Conservation (phyloP, 441 rosid genomes). For the Kokia cookei region DNA sequence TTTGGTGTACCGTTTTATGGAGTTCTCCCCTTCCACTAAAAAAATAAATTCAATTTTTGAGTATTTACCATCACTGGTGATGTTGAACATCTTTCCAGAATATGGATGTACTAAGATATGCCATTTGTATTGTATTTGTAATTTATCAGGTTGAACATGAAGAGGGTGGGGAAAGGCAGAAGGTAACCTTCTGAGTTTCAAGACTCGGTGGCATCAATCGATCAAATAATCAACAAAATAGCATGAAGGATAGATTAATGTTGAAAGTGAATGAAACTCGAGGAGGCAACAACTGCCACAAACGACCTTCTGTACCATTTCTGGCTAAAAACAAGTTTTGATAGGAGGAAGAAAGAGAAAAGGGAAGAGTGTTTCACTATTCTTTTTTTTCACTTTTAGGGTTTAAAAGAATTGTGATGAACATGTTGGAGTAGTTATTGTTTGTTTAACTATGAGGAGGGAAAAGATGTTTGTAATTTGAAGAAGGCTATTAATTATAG, state of each 20-base stretch:
- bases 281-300: neutral
- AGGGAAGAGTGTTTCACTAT: neutral
- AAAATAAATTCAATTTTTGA: neutral
- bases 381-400: neutral
- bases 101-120: neutral
- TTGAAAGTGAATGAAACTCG: neutral
- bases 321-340: neutral
- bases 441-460: neutral
- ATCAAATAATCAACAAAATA: neutral
- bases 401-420: neutral
- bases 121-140: neutral
- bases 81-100: neutral
- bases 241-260: neutral
- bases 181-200: neutral
- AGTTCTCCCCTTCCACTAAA: too few species aligned
- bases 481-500: too few species aligned
- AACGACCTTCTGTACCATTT: neutral
- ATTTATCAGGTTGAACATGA: slow-evolving; percentile 11
- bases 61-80: neutral
- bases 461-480: too few species aligned
- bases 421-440: neutral
- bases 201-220: neutral
- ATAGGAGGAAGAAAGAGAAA: neutral
- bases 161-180: slow-evolving; percentile 8
- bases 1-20: neutral